Evolutionary conservation across 768 basidiomycete species (phyloP), one percentile per base, ranked within the genome.

Genomic region (Suillus ampliporus): DNA sequence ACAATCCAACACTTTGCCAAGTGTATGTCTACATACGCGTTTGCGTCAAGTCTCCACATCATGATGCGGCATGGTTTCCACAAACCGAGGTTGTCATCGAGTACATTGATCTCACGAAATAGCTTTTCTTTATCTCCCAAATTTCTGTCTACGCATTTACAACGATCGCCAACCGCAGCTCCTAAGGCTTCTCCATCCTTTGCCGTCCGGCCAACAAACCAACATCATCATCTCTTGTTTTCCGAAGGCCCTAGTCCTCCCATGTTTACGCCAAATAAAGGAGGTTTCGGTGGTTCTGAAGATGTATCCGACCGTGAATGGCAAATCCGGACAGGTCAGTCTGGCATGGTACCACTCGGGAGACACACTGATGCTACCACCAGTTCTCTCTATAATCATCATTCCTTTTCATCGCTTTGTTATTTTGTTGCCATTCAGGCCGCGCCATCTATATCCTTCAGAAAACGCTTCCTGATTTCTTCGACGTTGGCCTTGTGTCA

Each of bases 401-500:
- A 37, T 26, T 64, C 58, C 26, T 60, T 26, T 48, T 17, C n/a
- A 37, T 40, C 15, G 23, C 34, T 41, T 46, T 47, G 28, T 23
- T 46, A 43, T 38, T 19, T 50, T 14, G 17, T 46, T 34, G 51
- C 19, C 23, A 28, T 51, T 48, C 64, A 93, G 91, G 91, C 56
- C 87, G 90, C 40, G 89, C 88, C 4, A 87, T 90, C 58, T 84
- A 86, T 69, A 77, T 90, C 37, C 78, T 94, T 1, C 85, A 85
- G 69, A 80, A 84, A 64, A 92, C 92, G 0, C 80, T 93, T 8
- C 90, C 90, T 1, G 80, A 83, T 11, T 92, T 93, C 74, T 94
- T 94, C 71, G 71, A 80, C 9, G 79, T 79, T 4, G 92, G 92
- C 2, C 84, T 94, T 5, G 75, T 90, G 13, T 83, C 84, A 4